Evolutionary conservation across 306 rosid species (phyloP).

Genomic region (Clitoria ternatea): DNA sequence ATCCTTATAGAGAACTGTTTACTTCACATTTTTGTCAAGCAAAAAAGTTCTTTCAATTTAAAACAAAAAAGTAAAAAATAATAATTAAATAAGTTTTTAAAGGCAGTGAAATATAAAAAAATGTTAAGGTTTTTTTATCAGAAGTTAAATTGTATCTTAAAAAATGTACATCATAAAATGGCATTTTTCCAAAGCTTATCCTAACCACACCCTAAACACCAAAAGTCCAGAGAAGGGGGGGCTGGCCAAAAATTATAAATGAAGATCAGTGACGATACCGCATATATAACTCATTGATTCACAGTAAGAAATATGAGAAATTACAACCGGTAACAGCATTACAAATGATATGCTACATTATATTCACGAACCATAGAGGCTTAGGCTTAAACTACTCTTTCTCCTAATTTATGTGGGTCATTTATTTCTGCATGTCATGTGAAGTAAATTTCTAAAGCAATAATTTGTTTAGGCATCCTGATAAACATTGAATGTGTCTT

Average conservation of each 20-base stretch:
- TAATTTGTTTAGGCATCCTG: background rate
- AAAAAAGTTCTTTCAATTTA: background rate
- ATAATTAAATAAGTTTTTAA: background rate
- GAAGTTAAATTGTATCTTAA: background rate
- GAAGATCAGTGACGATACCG: background rate
- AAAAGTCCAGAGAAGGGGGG: background rate
- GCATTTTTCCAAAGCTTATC: background rate
- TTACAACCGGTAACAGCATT: background rate
- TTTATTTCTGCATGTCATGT: background rate
- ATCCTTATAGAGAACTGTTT: background rate
- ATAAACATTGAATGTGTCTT: background rate
- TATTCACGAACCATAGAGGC: background rate
- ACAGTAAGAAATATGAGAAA: background rate
- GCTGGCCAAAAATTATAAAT: background rate
- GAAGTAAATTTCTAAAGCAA: background rate
- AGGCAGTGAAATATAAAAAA: background rate
- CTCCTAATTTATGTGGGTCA: background rate
- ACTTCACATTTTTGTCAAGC: background rate
- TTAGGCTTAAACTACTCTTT: background rate
- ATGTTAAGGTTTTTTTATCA: background rate
- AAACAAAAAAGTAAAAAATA: background rate
- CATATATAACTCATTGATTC: background rate
- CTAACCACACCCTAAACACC: background rate
- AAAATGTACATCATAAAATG: background rate
- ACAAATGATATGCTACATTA: background rate